Evolutionary conservation across 129 eudicot genomes (phyloP).

Genomic region (Centrapalus pauciflorus): DNA sequence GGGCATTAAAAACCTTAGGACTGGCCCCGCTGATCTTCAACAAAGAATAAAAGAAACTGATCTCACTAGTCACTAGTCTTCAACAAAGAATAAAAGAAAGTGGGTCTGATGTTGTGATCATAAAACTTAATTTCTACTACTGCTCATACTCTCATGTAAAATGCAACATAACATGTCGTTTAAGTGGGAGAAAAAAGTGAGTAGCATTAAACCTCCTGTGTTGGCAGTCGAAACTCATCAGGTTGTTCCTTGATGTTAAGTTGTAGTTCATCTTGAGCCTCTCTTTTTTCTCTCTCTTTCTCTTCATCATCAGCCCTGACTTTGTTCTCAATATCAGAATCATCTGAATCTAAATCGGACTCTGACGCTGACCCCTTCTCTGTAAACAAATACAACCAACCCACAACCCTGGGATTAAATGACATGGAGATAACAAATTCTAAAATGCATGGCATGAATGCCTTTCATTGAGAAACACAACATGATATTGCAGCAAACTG

Average conservation of each 20-base stretch:
- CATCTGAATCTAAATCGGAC: conserved; percentile 54
- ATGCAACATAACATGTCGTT: background rate
- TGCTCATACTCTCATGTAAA: too few relatives aligned
- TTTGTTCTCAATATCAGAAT: conserved; percentile 41
- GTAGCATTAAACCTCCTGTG: conserved; percentile 48
- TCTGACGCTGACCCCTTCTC: conserved; percentile 49
- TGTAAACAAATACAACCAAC: conserved; percentile 21
- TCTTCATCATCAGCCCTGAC: conserved; percentile 53
- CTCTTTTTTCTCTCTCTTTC: conserved; percentile 33
- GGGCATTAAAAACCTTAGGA: too few relatives aligned
- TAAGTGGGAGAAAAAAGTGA: background rate
- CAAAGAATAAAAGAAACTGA: too few relatives aligned
- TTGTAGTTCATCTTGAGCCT: conserved; percentile 51
- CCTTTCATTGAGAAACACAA: background rate
- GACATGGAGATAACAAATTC: background rate
- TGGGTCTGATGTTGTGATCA: too few relatives aligned
- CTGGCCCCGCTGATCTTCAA: too few relatives aligned
- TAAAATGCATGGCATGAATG: background rate
- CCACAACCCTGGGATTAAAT: background rate
- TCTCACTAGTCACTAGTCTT: too few relatives aligned
- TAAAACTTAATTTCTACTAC: too few relatives aligned
- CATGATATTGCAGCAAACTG: background rate
- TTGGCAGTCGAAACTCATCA: conserved; percentile 74
- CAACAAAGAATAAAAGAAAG: too few relatives aligned
- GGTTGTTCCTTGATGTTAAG: conserved; percentile 72